Evolutionary conservation across 441 rosid species (phyloP).

Genomic region (Syzygium malaccense): DNA sequence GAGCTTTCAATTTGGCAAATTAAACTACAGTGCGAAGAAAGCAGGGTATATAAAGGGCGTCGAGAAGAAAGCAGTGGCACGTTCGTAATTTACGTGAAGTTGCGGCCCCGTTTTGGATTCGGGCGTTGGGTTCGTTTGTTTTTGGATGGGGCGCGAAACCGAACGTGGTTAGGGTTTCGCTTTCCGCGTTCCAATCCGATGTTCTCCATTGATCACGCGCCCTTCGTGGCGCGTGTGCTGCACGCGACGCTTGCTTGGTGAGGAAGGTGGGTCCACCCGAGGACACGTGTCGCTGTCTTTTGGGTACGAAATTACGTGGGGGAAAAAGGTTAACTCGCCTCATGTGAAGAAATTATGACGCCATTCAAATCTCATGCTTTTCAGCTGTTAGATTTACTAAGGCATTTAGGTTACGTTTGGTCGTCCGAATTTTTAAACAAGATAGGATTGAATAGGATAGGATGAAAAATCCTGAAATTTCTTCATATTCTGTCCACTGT

Average conservation of each 20-base stretch:
- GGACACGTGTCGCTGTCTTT: not conserved
- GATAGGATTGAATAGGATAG: too few species aligned
- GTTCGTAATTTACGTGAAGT: not conserved
- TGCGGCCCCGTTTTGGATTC: not conserved
- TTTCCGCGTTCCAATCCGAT: not conserved
- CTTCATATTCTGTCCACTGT: too few species aligned
- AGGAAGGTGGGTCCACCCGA: not conserved
- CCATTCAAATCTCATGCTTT: not conserved
- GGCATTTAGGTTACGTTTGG: too few species aligned
- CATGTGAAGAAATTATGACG: not conserved
- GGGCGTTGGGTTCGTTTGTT: not conserved
- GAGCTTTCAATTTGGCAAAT: not conserved
- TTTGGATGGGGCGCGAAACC: not conserved
- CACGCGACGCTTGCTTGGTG: not conserved
- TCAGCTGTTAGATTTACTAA: not conserved
- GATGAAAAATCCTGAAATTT: too few species aligned
- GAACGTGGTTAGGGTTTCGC: not conserved
- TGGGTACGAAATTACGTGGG: not conserved
- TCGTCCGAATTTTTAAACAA: too few species aligned
- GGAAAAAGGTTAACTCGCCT: not conserved
- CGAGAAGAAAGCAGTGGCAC: not conserved
- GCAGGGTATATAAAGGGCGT: not conserved
- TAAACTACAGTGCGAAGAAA: rapidly evolving
- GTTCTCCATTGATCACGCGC: not conserved
- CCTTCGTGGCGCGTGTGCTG: not conserved